A percentile compares a stretch with the other conserved stretches of the same genome.
Conservation (phyloP, 202 grass and related monocot species). For the Zizania palustris region DNA sequence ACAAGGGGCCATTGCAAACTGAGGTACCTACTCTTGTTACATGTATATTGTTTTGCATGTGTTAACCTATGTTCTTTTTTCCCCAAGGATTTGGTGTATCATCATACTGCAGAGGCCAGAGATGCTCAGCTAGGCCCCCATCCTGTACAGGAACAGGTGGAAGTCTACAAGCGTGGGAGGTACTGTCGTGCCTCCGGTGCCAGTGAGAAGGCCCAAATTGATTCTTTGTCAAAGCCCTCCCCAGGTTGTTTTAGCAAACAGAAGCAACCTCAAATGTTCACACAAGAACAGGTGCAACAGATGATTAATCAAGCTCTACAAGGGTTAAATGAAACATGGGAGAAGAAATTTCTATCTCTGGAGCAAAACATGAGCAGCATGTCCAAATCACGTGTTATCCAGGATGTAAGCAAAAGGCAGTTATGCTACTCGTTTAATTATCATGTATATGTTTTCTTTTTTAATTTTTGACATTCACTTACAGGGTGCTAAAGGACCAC, state of each 20-base stretch:
- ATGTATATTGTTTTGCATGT: neutral
- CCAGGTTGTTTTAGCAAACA: conserved; percentile 35
- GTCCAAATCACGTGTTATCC: neutral
- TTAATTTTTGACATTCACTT: conserved; percentile 10
- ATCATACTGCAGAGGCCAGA: neutral
- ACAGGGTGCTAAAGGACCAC: conserved; percentile 22
- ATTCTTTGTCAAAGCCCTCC: conserved; percentile 33
- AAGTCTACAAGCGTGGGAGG: conserved; percentile 24
- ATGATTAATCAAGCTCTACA: conserved; percentile 54
- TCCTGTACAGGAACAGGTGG: conserved; percentile 32
- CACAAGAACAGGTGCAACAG: conserved; percentile 49
- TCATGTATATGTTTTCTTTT: conserved; percentile 4
- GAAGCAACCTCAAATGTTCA: conserved; percentile 41
- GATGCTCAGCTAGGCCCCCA: conserved; percentile 10
- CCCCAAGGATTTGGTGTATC: conserved; percentile 15
- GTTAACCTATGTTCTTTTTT: conserved; percentile 5
- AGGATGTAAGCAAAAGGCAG: conserved; percentile 21
- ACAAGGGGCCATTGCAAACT: conserved; percentile 19
- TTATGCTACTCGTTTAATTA: conserved; percentile 11
- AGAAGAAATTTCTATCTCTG: conserved; percentile 49
- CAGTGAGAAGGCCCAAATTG: conserved; percentile 24
- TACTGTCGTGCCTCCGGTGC: neutral
- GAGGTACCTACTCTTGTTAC: conserved; percentile 26
- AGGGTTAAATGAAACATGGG: conserved; percentile 53
- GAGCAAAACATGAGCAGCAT: conserved; percentile 38